Evolutionary conservation across 163 green algal species (phyloP), one percentile per base, ranked within the genome.

Genomic region (Chlamydomonas reinhardtii): DNA sequence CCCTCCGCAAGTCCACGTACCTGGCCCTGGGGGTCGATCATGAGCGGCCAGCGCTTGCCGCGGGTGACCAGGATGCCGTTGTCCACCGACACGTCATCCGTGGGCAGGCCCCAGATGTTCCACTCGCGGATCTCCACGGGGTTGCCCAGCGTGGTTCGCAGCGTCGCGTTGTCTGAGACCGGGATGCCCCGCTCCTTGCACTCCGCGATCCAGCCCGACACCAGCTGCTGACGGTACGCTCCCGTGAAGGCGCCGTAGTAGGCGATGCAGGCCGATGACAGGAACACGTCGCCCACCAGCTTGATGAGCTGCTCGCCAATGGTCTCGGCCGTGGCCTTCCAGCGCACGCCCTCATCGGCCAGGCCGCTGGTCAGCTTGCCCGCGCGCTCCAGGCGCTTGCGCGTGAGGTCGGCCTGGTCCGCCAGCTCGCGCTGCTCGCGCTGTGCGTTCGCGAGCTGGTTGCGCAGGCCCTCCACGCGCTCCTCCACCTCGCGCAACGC

Each of bases 211-310:
- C 95, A 98, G n/a, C 56, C 54, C 4, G 52, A 70, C 27, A 96
- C 89, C 70, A 98, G 91, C 75, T 92, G 84, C 74, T 92, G 61
- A 0, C 90, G 83, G 95, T 97, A 98, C 20, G 85, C 71, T 22
- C 94, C 94, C 8, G 94, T 97, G 92, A 98, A 98, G 56, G 96
- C 95, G 72, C 96, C 96, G 56, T 96, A 95, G 90, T 98, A 98
- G 27, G 95, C 93, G 64, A 98, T 95, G 88, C 91, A 96, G n/a
- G 94, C 96, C 5, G 96, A 89, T 9, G 80, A 73, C 29, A 97
- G 75, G 90, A 98, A 96, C 39, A 97, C 95, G 84, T 98, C 94
- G 27, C 95, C 95, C 25, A 97, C 92, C 54, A 98, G 93, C 79
- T 97, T 89, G 39, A 92, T 84, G 35, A 88, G 95, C 73, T 91